These are phyloP conservation scores for Colletotrichum somersetense DNA, from an alignment of 2,329 filamentous ascomycete genomes.

Conservation along the genomic window DNA sequence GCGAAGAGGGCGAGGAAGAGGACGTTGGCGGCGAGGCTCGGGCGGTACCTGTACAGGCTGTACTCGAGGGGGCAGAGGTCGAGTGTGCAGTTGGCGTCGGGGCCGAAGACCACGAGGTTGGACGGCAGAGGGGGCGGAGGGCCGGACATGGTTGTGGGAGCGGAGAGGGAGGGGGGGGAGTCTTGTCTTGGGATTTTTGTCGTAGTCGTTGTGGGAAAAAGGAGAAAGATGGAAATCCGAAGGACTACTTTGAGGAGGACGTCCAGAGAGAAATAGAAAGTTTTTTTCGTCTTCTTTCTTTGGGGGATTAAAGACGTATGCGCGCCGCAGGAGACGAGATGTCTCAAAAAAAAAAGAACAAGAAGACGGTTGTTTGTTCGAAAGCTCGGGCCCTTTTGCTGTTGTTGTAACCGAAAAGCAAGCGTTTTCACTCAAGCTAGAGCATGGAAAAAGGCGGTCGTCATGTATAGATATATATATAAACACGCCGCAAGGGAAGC, in stretches of 20 bases:
- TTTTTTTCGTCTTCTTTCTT: not conserved
- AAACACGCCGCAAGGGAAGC: not conserved
- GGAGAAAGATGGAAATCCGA: not conserved
- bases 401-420: constrained; percentile 2
- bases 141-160: constrained; percentile 44
- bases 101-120: constrained; percentile 55
- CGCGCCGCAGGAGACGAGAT: not conserved
- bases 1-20: constrained; percentile 59
- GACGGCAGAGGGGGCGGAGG: constrained; percentile 32
- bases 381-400: constrained; percentile 3
- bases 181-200: not conserved
- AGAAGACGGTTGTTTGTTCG: not conserved
- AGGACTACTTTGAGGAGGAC: not conserved
- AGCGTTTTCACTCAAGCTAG: not conserved
- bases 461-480: not conserved
- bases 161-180: too few relatives aligned
- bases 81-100: constrained; percentile 63
- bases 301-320: not conserved
- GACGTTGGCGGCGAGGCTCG: constrained; percentile 57
- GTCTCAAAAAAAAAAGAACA: not conserved
- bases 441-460: not conserved
- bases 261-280: not conserved
- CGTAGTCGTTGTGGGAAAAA: too few relatives aligned
- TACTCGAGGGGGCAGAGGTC: constrained; percentile 59
- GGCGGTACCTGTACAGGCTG: constrained; percentile 62